Conservation (phyloP, 495 filamentous ascomycete species). For the Saxophila tyrrhenica region DNA sequence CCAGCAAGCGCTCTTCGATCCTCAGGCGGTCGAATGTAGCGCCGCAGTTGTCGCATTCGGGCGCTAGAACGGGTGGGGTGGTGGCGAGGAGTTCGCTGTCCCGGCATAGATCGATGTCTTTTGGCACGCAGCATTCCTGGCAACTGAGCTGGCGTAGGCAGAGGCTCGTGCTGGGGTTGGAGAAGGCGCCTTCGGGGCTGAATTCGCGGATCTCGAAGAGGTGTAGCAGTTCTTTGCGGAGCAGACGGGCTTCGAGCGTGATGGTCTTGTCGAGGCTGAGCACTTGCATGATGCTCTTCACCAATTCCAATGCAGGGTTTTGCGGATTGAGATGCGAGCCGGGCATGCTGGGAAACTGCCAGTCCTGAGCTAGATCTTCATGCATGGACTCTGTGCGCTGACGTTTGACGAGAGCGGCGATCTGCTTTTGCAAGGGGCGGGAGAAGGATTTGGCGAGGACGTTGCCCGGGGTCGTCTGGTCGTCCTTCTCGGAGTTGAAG, state of each 20-base stretch:
- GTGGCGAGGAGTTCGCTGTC: conserved; percentile 54
- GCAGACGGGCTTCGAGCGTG: conserved; percentile 68
- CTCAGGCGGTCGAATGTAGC: conserved; percentile 61
- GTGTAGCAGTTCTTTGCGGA: conserved; percentile 78
- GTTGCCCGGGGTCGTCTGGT: conserved; percentile 46
- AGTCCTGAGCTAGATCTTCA: conserved; percentile 75
- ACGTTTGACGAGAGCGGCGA: conserved; percentile 61
- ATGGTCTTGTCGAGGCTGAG: conserved; percentile 80
- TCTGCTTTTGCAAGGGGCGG: conserved; percentile 81
- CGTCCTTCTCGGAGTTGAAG: conserved; percentile 39
- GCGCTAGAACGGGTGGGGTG: conserved; percentile 14
- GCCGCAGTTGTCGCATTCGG: conserved; percentile 61
- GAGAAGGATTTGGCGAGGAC: conserved; percentile 68
- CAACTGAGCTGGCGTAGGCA: conserved; percentile 68
- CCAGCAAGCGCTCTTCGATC: conserved; percentile 76
- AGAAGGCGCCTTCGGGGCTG: conserved; percentile 70
- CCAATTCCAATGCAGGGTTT: conserved; percentile 79
- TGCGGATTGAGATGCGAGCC: conserved; percentile 59
- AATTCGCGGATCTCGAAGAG: conserved; percentile 94
- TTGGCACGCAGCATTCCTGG: conserved; percentile 71
- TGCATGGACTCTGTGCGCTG: conserved; percentile 86
- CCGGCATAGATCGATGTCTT: conserved; percentile 89
- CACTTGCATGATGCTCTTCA: conserved; percentile 84
- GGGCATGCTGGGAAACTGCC: conserved; percentile 73
- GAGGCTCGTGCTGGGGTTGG: conserved; percentile 69